A percentile compares a stretch with the other conserved stretches of the same genome.
Evolutionary conservation across 345 rosid species (phyloP).

Genomic region (Gossypium raimondii): DNA sequence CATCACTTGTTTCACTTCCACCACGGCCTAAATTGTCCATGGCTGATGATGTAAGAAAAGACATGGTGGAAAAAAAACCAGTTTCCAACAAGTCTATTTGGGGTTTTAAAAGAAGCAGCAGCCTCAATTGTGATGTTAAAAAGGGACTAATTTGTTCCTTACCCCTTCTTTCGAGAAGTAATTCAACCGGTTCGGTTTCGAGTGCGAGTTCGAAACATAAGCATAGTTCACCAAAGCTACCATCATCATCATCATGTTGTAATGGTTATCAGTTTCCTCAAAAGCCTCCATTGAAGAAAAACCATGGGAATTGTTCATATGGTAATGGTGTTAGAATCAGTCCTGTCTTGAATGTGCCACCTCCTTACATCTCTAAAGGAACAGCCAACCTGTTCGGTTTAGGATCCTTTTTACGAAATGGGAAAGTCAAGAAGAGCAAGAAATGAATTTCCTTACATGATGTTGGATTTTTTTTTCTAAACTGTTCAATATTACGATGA

Average conservation of each 20-base stretch:
- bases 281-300: conserved; percentile 49
- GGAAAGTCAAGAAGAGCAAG: conserved; percentile 52
- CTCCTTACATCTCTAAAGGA: conserved; percentile 48
- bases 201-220: conserved; percentile 33
- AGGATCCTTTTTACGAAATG: conserved; percentile 48
- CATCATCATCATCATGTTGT: conserved; percentile 26
- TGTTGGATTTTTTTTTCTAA: background rate
- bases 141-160: conserved; percentile 52
- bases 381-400: conserved; percentile 49
- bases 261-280: conserved; percentile 38
- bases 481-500: background rate
- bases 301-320: conserved; percentile 28
- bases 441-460: conserved; percentile 21
- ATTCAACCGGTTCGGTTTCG: conserved; percentile 57
- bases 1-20: conserved; percentile 30
- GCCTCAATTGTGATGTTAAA: conserved; percentile 54
- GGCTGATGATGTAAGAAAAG: conserved; percentile 7
- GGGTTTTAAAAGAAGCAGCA: conserved; percentile 76
- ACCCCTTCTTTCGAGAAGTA: conserved; percentile 60
- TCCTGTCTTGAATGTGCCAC: conserved; percentile 65
- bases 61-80: conserved; percentile 32
- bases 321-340: conserved; percentile 42
- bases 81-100: conserved; percentile 51
- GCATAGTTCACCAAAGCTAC: conserved; percentile 36
- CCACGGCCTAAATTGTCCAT: conserved; percentile 32